A percentile compares a stretch with the other conserved stretches of the same genome.
phyloP scores from a whole-genome alignment of 208 protist genomes.

The Vickermania spadyakhi region DNA sequence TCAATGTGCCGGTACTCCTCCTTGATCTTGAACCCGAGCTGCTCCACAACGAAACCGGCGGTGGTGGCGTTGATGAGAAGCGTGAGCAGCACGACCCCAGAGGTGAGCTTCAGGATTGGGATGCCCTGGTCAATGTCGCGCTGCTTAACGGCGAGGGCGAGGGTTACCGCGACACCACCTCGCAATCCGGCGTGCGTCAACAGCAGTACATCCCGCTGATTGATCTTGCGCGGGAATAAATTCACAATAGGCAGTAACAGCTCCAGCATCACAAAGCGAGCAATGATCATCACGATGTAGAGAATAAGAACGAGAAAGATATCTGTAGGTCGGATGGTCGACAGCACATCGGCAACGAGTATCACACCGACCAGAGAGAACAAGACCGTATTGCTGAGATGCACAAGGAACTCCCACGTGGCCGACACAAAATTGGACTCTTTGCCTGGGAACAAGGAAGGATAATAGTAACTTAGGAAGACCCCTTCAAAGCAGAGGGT shows the following conservation, averaged over 20 bases:
- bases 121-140: constrained; percentile 38
- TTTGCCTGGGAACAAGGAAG: constrained; percentile 62
- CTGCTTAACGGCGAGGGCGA: constrained; percentile 62
- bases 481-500: constrained; percentile 75
- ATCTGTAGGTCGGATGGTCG: constrained; percentile 36
- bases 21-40: constrained; percentile 54
- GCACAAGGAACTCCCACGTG: constrained; percentile 84
- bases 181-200: constrained; percentile 67
- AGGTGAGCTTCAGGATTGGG: constrained; percentile 54
- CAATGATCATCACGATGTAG: constrained; percentile 55
- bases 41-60: constrained; percentile 26
- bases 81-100: constrained; percentile 66
- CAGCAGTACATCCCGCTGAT: constrained; percentile 36
- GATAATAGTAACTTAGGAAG: constrained; percentile 71
- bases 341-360: constrained; percentile 57
- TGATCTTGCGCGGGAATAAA: constrained; percentile 40
- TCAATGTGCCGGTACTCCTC: constrained; percentile 35
- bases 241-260: constrained; percentile 63
- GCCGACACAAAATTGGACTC: constrained; percentile 63
- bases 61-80: constrained; percentile 70
- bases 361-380: constrained; percentile 85
- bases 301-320: constrained; percentile 40
- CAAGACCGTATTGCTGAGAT: constrained; percentile 78
- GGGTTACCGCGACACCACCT: constrained; percentile 66
- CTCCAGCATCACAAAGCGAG: constrained; percentile 57